phyloP scores from a whole-genome alignment of 1,139 yeast genomes.

The Taiozyma sp. region DNA sequence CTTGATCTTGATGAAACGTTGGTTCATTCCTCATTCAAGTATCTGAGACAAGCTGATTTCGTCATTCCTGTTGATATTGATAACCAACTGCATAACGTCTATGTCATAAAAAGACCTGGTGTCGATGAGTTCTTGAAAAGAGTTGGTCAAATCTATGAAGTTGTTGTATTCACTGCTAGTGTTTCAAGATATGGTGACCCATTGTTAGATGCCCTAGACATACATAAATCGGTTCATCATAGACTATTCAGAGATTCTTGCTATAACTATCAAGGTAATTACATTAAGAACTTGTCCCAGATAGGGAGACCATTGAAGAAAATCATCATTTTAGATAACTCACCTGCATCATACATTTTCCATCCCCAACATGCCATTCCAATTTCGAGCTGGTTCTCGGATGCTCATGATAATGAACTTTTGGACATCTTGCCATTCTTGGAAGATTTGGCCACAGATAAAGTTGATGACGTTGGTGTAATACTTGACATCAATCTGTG shows the following conservation, averaged over 20 bases:
- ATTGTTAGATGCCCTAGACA: conserved; percentile 78
- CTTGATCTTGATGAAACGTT: conserved; percentile 93
- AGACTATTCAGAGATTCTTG: conserved; percentile 87
- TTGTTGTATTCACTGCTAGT: conserved; percentile 94
- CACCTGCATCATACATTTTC: conserved; percentile 94
- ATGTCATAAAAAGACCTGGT: conserved; percentile 95
- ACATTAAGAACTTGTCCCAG: conserved; percentile 87
- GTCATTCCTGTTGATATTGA: conserved; percentile 92
- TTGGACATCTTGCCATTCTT: conserved; percentile 86
- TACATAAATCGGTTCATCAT: conserved; percentile 72
- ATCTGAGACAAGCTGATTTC: conserved; percentile 87
- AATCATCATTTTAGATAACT: conserved; percentile 86
- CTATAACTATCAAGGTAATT: conserved; percentile 81
- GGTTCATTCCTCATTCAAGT: conserved; percentile 93
- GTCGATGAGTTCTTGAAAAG: conserved; percentile 85
- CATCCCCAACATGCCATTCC: conserved; percentile 99
- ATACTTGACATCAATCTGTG: conserved; percentile 71
- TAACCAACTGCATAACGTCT: conserved; percentile 86
- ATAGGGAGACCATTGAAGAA: conserved; percentile 89
- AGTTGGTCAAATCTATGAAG: conserved; percentile 86
- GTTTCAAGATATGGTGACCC: conserved; percentile 97
- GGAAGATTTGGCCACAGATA: conserved; percentile 64
- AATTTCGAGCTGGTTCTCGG: conserved; percentile 98
- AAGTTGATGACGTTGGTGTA: conserved; percentile 75
- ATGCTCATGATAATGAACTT: conserved; percentile 93